Evolutionary conservation across 225 moss, liverwort and hornwort genomes (phyloP), one percentile per base, ranked within the genome.

Genomic region (Pleurozium schreberi): DNA sequence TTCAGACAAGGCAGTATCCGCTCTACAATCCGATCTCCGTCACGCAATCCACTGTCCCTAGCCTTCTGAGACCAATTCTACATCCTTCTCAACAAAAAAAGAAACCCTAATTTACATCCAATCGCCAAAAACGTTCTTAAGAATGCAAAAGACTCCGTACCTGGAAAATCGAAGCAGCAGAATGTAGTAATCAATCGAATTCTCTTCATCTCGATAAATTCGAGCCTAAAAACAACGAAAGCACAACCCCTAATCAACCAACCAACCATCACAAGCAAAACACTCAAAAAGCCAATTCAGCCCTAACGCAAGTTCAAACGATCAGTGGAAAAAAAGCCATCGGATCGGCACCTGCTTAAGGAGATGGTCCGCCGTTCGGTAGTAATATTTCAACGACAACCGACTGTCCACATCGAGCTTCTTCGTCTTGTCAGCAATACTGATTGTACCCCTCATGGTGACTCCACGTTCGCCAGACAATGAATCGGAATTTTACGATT

Each of bases 371-470:
- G 98, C 98, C 57, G 94, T 94, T 40, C 97, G 96, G 67, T 96
- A 95, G 77, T 97, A 99, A 85, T 93, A 91, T 86, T 95, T 94
- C 79, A 99, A 92, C 57, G 96, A 94, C 47, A 99, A 95, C 25
- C 97, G 91, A 89, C 92, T 96, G 86, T 99, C 98, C 62, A 99
- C 96, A 89, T 97, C 96, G 60, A 95, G 80, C 90, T 93, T 96
- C 93, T 91, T 92, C 84, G 98, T 93, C 87, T 90, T 95, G 58
- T 93, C 92, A 74, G 96, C 94, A 89, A 99, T 96, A 88, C 90
- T 90, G 83, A 97, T 84, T 42, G 89, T 40, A 82, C 90, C 94
- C 89, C 89, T 92, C 98, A 98, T 97, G 53, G 74, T 90, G 83
- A 27, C 82, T 71, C 64, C 30, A 49, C 50, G 47, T 73, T 64